Percentiles rank a stretch among this genome's conserved stretches.
Evolutionary conservation across 2,329 filamentous ascomycete species (phyloP).

Genomic region (Botrytis fragariae): DNA sequence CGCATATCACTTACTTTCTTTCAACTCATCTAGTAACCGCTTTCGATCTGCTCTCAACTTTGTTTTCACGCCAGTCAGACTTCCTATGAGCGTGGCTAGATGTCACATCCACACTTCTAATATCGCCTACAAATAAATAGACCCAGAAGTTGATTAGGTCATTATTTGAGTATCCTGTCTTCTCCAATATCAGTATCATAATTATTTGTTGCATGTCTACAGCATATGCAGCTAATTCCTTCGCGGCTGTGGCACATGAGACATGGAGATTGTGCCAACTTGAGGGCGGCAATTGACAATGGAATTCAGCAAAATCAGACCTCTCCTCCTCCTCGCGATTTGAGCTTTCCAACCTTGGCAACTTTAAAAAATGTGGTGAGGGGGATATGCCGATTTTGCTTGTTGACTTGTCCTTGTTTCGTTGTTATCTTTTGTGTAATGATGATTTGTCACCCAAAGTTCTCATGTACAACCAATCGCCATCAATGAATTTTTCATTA

Average conservation of each 20-base stretch:
- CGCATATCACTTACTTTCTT: background rate
- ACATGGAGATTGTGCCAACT: background rate
- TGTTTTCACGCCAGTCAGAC: background rate
- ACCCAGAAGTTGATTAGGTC: background rate
- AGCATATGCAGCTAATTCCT: background rate
- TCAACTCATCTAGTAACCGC: background rate
- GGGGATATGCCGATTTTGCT: background rate
- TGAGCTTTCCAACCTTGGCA: background rate
- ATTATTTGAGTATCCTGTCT: background rate
- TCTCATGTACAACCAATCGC: background rate
- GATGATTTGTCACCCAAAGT: background rate
- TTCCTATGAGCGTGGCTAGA: background rate
- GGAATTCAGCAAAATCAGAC: background rate
- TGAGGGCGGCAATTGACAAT: background rate
- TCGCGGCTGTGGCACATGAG: background rate
- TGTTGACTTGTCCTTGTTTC: background rate
- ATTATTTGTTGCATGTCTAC: background rate
- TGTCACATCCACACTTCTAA: background rate
- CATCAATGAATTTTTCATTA: background rate
- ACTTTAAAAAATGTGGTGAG: background rate
- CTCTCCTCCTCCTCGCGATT: background rate
- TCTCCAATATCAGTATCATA: background rate
- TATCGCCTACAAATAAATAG: background rate
- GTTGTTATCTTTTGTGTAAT: background rate
- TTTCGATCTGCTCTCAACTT: background rate